Base-by-base conservation (phyloP, 2,329 filamentous ascomycete genomes). In the Colletotrichum nymphaeae region DNA sequence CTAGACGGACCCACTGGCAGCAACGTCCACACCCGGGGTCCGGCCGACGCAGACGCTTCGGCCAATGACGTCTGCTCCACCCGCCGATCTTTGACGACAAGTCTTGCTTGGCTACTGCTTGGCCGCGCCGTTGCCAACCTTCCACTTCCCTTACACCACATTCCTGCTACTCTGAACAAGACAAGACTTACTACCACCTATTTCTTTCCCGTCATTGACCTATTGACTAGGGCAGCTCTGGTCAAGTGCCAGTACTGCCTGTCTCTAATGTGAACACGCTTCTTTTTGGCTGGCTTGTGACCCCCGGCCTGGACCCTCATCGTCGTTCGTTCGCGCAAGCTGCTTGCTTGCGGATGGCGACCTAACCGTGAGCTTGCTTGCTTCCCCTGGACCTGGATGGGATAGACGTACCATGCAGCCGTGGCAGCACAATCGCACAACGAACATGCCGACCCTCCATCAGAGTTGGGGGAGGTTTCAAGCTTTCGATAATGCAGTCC, bases 21-120 rank as follows among this genome's bases (percentile, higher is more conserved):
- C 14, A 70, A 66, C 19, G 28, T 49, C 46, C 62, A 68, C 72
- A 49, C 65, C 69, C 63, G 68, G 68, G 68, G 72, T 74, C 68
- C 72, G 63, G 68, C 62, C 63, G 68, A 68, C 68, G 57, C 24
- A 30, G 63, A 30, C 68, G 58, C 72, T 72, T 67, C 72, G 72
- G 63, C 72, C 72, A 74, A 74, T 74, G 72, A 74, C 72, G 69
- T 72, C 68, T 72, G 69, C 42, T 59, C 58, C 52, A 53, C 63
- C 63, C 57, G 72, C 68, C 59, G 72, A 74, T 74, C 68, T 72
- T 72, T 72, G 72, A 74, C 69, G 72, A 74, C 72, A 72, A 64
- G 72, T 63, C 63, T 67, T 74, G 69, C 72, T 74, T 72, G 57
- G 57, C 37, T 57, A 46, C 32, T 28, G 57, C 60, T 67, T 70